Evolutionary conservation across 192 early-diverging fungal genomes (phyloP).

Genomic region (Entomortierella lignicola): DNA sequence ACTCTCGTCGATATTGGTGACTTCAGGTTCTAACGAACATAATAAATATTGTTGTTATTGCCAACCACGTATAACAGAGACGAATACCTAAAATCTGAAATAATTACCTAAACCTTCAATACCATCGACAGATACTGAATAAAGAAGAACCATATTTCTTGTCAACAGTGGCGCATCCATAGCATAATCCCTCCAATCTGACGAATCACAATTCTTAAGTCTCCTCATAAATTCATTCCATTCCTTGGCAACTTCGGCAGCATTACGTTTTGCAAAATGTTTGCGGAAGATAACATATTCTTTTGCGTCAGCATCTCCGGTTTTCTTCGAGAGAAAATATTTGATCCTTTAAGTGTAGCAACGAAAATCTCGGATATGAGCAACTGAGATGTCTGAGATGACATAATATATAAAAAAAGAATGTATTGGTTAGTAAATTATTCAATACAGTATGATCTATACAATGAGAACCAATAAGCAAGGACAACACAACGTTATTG

Average conservation of each 20-base stretch:
- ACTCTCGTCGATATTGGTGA: background rate
- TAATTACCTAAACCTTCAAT: constrained; percentile 3
- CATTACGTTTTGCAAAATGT: background rate
- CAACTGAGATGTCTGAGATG: background rate
- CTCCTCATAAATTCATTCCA: background rate
- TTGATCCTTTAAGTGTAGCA: background rate
- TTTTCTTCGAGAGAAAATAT: constrained; percentile 1
- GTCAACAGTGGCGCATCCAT: background rate
- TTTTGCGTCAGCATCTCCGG: background rate
- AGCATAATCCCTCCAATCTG: constrained; percentile 4
- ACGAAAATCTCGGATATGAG: background rate
- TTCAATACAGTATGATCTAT: constrained; percentile 5
- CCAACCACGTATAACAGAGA: background rate
- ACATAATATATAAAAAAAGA: background rate
- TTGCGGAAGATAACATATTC: constrained; percentile 7
- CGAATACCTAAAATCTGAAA: background rate
- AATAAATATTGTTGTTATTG: background rate
- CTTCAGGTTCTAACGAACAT: too few species aligned
- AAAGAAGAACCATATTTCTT: constrained; percentile 2
- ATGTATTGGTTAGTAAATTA: constrained; percentile 3
- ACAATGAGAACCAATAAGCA: constrained; percentile 2
- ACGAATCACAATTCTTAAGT: constrained; percentile 6
- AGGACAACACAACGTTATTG: constrained; percentile 4
- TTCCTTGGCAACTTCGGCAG: background rate
- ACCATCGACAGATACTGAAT: background rate